These are phyloP conservation scores for Ganoderma sp. DNA, from an alignment of 1,284 basidiomycete genomes.

Conservation along the genomic window DNA sequence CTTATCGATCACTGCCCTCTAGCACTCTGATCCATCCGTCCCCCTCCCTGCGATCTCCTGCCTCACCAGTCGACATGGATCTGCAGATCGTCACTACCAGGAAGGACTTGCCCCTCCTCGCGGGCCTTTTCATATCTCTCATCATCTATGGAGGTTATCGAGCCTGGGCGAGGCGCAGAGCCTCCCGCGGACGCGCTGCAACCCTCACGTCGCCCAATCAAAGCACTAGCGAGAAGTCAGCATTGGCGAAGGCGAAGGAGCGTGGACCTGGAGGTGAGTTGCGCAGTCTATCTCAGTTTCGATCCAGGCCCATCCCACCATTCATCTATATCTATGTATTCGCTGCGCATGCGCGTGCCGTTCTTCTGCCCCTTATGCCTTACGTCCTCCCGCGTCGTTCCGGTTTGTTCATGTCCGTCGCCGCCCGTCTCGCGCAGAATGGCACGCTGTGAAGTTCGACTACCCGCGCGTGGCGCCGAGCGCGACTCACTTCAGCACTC, in stretches of 20 bases:
- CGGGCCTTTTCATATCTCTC: constrained; percentile 8
- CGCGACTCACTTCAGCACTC: constrained; percentile 45
- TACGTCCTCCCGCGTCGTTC: too few species aligned
- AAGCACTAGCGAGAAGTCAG: constrained; percentile 5
- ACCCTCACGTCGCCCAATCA: neutral
- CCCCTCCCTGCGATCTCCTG: neutral
- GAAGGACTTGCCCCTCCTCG: constrained; percentile 5
- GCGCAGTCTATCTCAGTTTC: neutral
- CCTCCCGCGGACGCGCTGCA: neutral
- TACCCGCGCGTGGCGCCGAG: constrained; percentile 58
- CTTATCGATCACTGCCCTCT: neutral
- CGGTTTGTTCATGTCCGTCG: neutral
- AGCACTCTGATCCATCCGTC: neutral
- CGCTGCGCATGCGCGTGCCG: neutral
- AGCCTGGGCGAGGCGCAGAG: constrained; percentile 6
- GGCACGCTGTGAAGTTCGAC: constrained; percentile 46
- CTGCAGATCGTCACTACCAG: constrained; percentile 10
- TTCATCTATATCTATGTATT: neutral
- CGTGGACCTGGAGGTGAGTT: constrained; percentile 24
- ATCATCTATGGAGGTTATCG: constrained; percentile 11
- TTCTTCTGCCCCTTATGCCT: neutral
- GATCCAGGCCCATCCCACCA: neutral
- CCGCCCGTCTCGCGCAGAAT: constrained; percentile 28
- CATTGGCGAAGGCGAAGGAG: constrained; percentile 16
- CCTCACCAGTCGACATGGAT: neutral